These are phyloP conservation scores for Basipetospora chlamydospora DNA, from an alignment of 2,329 filamentous ascomycete species.

Conservation along the genomic window DNA sequence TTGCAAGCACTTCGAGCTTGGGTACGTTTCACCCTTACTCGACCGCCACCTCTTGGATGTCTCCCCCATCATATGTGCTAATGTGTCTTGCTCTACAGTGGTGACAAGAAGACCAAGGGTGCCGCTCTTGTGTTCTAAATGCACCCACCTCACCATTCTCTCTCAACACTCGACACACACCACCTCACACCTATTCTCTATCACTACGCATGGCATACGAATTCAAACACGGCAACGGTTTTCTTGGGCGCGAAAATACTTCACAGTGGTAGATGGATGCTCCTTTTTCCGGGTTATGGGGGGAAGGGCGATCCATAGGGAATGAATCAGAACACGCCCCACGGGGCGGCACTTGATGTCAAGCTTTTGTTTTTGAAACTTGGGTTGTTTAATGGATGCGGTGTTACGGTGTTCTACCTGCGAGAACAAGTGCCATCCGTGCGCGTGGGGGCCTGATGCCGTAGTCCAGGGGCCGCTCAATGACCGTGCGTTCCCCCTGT, in stretches of 20 bases:
- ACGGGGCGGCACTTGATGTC: not conserved
- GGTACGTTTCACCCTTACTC: constrained; percentile 44
- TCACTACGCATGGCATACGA: constrained; percentile 7
- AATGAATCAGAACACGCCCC: not conserved
- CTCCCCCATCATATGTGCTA: constrained; percentile 18
- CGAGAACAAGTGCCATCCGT: too few relatives aligned
- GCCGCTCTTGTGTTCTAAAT: constrained; percentile 98
- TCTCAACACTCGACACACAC: too few relatives aligned
- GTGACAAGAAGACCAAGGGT: constrained; percentile 99
- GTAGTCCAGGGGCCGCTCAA: too few relatives aligned
- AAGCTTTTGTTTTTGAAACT: too few relatives aligned
- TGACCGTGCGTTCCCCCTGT: too few relatives aligned
- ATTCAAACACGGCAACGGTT: constrained; percentile 1
- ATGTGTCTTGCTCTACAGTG: constrained; percentile 42
- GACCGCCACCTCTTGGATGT: not conserved
- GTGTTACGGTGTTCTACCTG: too few relatives aligned
- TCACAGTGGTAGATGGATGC: constrained; percentile 1
- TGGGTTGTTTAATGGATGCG: too few relatives aligned
- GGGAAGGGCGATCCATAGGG: not conserved
- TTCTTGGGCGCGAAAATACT: constrained; percentile 1
- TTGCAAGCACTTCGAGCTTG: constrained; percentile 99
- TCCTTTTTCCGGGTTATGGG: not conserved
- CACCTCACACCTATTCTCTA: too few relatives aligned
- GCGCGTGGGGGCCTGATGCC: too few relatives aligned
- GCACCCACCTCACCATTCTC: too few relatives aligned